Base-by-base conservation (phyloP, 371 early-diverging fungal species). In the Mucor racemosus region DNA sequence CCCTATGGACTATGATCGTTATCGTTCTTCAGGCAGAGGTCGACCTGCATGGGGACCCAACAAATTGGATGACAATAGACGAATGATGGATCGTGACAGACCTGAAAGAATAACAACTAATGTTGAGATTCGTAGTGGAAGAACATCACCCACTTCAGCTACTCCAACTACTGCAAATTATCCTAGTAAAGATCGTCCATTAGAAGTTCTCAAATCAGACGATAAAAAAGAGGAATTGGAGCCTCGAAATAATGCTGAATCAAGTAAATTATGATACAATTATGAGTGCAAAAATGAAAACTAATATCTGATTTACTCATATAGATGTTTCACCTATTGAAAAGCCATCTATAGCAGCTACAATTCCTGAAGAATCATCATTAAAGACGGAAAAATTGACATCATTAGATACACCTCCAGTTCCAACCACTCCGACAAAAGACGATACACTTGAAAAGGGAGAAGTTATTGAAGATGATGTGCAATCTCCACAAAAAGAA, bases 1-100 rank as follows among this genome's bases (percentile, higher is more conserved):
- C 26, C 34, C 66, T 8, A 56, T 56, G 14, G 84, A 79, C 21
- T 72, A 72, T 53, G 81, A 80, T 53, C 68, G 84, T 7, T 79
- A 77, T 62, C 76, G 75, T 46, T 57, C 61, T 35, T 59, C 62
- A 15, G 54, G 68, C 7, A 54, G 60, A 8, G 48, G 41, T 56
- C 54, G 71, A 11, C 31, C 69, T 6, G 21, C 26, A 13, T 62
- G 66, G 63, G 31, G 62, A 19, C 58, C 62, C 17, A 53, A 31
- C 14, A 65, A 63, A 19, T 63, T 53, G 41, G 53, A 67, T n/a
- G 70, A 73, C 31, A 48, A 64, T 8, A 60, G 58, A 34, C 42
- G 71, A 7, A 54, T 56, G 31, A 68, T 76, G 15, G 79, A 76
- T 11, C 75, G 80, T 40, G 81, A 80, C 10, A 55, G 76, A 40